These are phyloP conservation scores for Hypoxylon perforatum DNA, from an alignment of 495 filamentous ascomycete species.

Conservation along the genomic window DNA sequence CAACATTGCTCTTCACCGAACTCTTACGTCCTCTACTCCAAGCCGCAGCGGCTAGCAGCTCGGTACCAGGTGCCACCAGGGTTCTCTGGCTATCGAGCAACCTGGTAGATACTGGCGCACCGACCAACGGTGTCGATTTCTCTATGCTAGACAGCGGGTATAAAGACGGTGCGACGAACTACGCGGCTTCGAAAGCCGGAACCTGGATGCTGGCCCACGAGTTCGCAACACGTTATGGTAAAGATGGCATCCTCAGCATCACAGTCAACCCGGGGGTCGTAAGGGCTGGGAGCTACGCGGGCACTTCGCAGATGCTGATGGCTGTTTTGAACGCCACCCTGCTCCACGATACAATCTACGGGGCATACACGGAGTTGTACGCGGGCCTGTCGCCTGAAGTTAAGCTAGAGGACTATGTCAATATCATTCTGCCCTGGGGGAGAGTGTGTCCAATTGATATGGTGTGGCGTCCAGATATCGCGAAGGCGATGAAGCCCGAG, in stretches of 20 bases:
- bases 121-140: constrained; percentile 45
- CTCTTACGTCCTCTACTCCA: constrained; percentile 57
- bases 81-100: constrained; percentile 55
- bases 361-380: constrained; percentile 57
- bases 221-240: constrained; percentile 21
- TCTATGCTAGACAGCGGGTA: constrained; percentile 43
- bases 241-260: constrained; percentile 38
- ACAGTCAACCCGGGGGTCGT: constrained; percentile 56
- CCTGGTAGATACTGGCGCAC: constrained; percentile 38
- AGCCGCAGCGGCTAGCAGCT: constrained; percentile 45
- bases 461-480: constrained; percentile 35
- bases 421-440: constrained; percentile 54
- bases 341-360: constrained; percentile 40
- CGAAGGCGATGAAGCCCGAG: constrained; percentile 51
- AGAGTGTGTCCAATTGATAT: constrained; percentile 14
- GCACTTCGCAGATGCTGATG: constrained; percentile 24
- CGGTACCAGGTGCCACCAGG: constrained; percentile 47
- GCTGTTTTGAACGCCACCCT: constrained; percentile 23
- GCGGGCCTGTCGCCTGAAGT: constrained; percentile 54
- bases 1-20: constrained; percentile 49
- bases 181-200: constrained; percentile 38
- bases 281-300: constrained; percentile 43
- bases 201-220: constrained; percentile 32
- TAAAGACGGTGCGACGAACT: constrained; percentile 13
- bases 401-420: constrained; percentile 41